A percentile compares a stretch with the other conserved stretches of the same genome.
Evolutionary conservation across 176 grass and related monocot species (phyloP).

Genomic region (Poa pratensis): DNA sequence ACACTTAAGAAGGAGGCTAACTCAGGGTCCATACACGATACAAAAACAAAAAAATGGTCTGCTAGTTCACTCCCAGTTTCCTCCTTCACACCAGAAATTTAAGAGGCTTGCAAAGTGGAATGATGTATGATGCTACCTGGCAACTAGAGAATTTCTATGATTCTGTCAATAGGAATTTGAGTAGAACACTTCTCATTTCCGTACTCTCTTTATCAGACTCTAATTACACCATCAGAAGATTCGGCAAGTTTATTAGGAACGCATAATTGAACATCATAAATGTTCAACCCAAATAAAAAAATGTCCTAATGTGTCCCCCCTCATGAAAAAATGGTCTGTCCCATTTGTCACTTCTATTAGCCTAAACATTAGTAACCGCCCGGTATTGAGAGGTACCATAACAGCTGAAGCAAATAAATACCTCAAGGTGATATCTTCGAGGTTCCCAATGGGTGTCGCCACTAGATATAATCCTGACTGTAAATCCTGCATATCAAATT

Average conservation of each 20-base stretch:
- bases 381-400: neutral
- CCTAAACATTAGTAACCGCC: constrained; percentile 7
- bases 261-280: constrained; percentile 9
- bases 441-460: constrained; percentile 97
- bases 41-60: neutral
- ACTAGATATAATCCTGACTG: constrained; percentile 91
- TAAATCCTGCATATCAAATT: constrained; percentile 55
- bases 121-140: neutral
- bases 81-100: neutral
- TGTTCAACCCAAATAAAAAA: neutral
- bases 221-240: neutral
- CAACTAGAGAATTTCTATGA: neutral
- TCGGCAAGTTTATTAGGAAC: neutral
- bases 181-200: neutral
- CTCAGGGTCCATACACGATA: constrained; percentile 1
- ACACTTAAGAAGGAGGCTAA: neutral
- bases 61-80: neutral
- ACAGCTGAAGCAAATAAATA: constrained; percentile 41
- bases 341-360: neutral
- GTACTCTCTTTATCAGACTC: neutral
- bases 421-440: constrained; percentile 97
- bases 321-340: neutral
- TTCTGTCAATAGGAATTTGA: neutral
- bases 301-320: neutral
- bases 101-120: constrained; percentile 2